These are phyloP conservation scores for Blumeriella jaapii DNA, from an alignment of 2,329 filamentous ascomycete species.

Conservation along the genomic window DNA sequence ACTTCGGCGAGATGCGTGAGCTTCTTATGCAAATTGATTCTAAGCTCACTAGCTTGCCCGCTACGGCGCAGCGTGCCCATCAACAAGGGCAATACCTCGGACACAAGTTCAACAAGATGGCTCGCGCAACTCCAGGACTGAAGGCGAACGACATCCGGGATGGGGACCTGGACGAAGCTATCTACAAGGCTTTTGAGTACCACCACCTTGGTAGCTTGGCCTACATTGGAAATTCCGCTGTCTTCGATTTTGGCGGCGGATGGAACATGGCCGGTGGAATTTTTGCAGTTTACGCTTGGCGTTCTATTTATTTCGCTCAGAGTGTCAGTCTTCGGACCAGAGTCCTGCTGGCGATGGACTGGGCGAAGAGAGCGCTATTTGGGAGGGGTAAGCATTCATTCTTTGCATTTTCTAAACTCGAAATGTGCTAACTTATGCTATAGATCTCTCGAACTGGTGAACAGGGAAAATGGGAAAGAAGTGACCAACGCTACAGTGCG, in stretches of 20 bases:
- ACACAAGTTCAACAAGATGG: slow-evolving; percentile 86
- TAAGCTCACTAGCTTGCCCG: slow-evolving; percentile 87
- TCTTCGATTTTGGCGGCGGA: slow-evolving; percentile 79
- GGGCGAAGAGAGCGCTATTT: slow-evolving; percentile 92
- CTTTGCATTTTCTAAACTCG: not conserved
- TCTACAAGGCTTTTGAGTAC: slow-evolving; percentile 94
- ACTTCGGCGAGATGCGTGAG: slow-evolving; percentile 84
- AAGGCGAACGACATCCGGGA: slow-evolving; percentile 70
- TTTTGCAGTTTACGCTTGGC: slow-evolving; percentile 91
- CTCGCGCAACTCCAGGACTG: slow-evolving; percentile 64
- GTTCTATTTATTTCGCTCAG: slow-evolving; percentile 94
- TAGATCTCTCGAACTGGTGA: not conserved
- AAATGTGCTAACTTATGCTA: slow-evolving; percentile 3
- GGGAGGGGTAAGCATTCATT: slow-evolving; percentile 58
- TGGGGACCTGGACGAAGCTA: slow-evolving; percentile 81
- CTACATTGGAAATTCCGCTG: slow-evolving; percentile 90
- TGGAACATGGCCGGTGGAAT: slow-evolving; percentile 72
- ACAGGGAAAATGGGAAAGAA: no score
- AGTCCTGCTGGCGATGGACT: slow-evolving; percentile 90
- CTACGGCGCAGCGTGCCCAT: slow-evolving; percentile 90
- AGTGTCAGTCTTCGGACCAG: slow-evolving; percentile 88
- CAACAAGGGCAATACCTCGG: slow-evolving; percentile 92
- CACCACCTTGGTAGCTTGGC: slow-evolving; percentile 82
- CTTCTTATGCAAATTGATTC: slow-evolving; percentile 85
- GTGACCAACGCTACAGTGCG: no score